Base-by-base conservation (phyloP, 176 grass and related monocot genomes). In the Avena atlantica region DNA sequence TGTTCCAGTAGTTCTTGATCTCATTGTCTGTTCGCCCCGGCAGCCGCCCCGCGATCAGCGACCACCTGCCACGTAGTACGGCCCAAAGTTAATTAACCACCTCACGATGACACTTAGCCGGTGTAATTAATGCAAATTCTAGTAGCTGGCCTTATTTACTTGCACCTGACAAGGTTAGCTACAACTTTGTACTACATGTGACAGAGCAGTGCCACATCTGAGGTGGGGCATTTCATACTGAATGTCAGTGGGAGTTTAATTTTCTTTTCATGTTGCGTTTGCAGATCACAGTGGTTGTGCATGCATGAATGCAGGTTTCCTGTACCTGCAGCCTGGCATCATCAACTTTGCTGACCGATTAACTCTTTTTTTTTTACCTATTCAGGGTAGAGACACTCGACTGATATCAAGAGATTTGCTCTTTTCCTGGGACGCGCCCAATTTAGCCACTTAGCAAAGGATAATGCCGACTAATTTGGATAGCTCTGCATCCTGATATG, bases 1-100 rank as follows among this genome's bases (percentile, higher is more conserved):
- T 92, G 86, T 86, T 92, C 90, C 83, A 83, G 73, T 86, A 79
- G 90, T 92, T 89, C 78, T 92, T 92, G 65, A 89, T 92, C 34
- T 92, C 90, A 67, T 92, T 92, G 79, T 92, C 79, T 79, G 87
- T 79, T 86, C 86, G 71, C 78, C 86, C 83, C 40, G 90, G 90
- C 77, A 86, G 82, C 75, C 86, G 78, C 21, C 78, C 72, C 6
- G 86, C 90, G 53, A 91, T 86, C 64, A 86, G 78, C 44, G 86
- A 91, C 86, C 90, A 88, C 49, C 86, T 91, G 70, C 65, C 61
- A 36, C 40, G 0, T 48, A 36, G 0, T 48, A 36, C 40, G 0
- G 12, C 0, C 70, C n/a, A 74, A 49, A 9, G 4, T 13, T 64
- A 25, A 12, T 25, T 27, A 64, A 63, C 21, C 40, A 47, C 15